Conservation (phyloP, 441 rosid species). For the Kokia cookei region DNA sequence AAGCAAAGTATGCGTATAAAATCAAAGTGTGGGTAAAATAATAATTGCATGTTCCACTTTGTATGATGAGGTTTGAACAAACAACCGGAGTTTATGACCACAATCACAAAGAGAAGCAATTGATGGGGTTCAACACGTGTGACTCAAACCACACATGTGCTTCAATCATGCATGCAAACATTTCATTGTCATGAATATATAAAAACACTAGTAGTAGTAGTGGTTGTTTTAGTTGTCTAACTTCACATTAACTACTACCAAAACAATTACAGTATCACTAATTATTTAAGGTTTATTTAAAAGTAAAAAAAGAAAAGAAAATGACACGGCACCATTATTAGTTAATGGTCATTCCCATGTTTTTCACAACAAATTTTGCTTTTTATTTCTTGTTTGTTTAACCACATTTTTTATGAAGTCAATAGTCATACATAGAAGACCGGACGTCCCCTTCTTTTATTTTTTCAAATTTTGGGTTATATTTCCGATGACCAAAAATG, state of each 20-base stretch:
- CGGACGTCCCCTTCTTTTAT: background rate
- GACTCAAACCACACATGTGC: slow-evolving; percentile 15
- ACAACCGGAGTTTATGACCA: slow-evolving; percentile 21
- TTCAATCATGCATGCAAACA: slow-evolving; percentile 7
- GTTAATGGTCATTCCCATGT: background rate
- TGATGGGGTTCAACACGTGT: slow-evolving; percentile 29
- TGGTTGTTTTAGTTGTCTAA: background rate
- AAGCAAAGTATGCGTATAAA: slow-evolving; percentile 4
- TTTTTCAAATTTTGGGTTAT: background rate
- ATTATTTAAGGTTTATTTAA: background rate
- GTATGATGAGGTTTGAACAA: slow-evolving; percentile 29
- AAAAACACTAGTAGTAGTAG: background rate
- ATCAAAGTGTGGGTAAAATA: slow-evolving; percentile 2
- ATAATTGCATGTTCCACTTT: slow-evolving; percentile 26
- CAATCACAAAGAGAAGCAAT: slow-evolving; percentile 18
- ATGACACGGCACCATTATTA: background rate
- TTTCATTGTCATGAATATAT: background rate
- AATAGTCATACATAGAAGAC: background rate
- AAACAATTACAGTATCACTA: background rate
- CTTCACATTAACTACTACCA: background rate
- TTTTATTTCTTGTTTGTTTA: background rate
- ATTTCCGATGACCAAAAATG: background rate
- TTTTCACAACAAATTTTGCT: background rate
- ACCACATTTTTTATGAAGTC: background rate
- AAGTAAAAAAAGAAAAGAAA: background rate